Percentiles rank a stretch among this genome's conserved stretches.
Conservation (phyloP, 495 filamentous ascomycete genomes). For the Podospora conica region DNA sequence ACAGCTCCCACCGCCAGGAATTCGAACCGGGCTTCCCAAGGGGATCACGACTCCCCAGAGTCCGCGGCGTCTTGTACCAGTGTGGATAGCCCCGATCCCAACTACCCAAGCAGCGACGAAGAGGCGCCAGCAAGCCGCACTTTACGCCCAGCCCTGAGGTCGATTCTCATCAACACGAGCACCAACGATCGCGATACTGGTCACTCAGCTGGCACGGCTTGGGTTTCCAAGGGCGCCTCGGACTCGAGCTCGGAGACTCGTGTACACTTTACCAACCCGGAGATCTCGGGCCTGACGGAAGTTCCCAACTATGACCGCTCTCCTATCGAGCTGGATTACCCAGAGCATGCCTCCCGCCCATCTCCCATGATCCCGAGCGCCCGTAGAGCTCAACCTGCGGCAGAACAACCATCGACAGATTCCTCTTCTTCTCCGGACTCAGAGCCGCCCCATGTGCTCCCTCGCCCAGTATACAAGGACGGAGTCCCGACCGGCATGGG, state of each 20-base stretch:
- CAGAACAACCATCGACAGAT: background rate
- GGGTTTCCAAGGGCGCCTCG: background rate
- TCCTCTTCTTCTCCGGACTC: background rate
- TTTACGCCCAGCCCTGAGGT: background rate
- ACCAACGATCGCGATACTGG: background rate
- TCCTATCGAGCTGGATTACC: background rate
- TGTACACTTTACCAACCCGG: background rate
- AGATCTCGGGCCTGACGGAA: background rate
- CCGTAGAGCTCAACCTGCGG: background rate
- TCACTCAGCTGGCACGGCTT: background rate
- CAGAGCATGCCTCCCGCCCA: background rate
- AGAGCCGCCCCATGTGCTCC: background rate
- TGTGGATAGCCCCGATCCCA: background rate
- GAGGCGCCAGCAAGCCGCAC: background rate
- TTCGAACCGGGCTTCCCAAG: background rate
- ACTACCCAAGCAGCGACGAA: background rate
- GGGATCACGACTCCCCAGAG: background rate
- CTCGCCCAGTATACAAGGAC: background rate
- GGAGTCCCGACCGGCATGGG: background rate
- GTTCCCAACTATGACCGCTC: background rate
- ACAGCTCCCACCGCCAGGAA: background rate
- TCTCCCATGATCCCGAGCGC: background rate
- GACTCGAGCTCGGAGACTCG: background rate
- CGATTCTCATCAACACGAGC: background rate
- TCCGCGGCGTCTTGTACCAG: background rate